Base-by-base conservation (phyloP, 495 filamentous ascomycete genomes). In the Trichoderma virens region DNA sequence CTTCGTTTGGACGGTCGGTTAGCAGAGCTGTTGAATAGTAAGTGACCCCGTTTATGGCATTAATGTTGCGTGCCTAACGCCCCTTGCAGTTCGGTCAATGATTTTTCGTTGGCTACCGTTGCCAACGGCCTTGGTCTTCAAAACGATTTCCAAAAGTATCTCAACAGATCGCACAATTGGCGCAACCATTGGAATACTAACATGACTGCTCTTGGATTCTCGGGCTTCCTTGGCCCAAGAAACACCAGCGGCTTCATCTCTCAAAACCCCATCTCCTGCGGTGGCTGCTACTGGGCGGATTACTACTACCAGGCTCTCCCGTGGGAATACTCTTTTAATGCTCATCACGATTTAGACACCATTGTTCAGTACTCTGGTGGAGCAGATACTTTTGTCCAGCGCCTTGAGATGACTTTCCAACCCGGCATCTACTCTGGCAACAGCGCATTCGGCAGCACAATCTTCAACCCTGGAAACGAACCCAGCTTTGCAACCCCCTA, bases 381-480 rank as follows among this genome's bases (percentile, higher is more conserved):
- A 0, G 63, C 79, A 0, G 67, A 76, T 3, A 72, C 68, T 30
- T 92, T 91, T 68, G 73, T 81, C 3, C 69, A 78, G n/a, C 82
- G 89, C 1, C 83, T 93, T 2, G 83, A 89, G 67, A 82, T 74
- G 56, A 70, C 90, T 71, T 85, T 86, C 78, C 69, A 79, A 78
- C 77, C 83, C 13, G 80, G 78, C 14, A 77, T 83, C 39, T 82
- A 82, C 68, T 72, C 75, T 5, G 84, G 81, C 35, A 78, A 77
- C 63, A 70, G 62, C 11, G 68, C 68, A 7, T 82, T 81, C 69
- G 76, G 78, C 63, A 75, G 82, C 35, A 88, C 81, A 14, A 82
- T 90, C 56, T 90, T 85, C 72, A 85, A 90, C 72, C 79, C 86
- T 0, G 85, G 83, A 3, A 90, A 91, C 69, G 86, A 91, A 72